Conservation (phyloP, 2,329 filamentous ascomycete species). For the Coleophoma cylindrospora region DNA sequence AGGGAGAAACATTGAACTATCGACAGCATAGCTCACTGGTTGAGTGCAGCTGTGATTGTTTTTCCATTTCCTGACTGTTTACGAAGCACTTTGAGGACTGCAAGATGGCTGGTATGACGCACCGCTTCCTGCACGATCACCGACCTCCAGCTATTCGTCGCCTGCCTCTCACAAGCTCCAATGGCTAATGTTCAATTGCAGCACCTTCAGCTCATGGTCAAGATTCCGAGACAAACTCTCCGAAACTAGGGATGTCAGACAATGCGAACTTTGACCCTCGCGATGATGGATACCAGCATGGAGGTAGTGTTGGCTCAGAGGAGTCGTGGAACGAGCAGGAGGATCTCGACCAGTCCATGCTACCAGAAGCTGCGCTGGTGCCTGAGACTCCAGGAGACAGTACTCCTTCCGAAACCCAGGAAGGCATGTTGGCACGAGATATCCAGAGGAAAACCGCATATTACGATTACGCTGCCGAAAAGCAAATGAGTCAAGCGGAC, state of each 20-base stretch:
- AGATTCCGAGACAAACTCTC: constrained; percentile 8
- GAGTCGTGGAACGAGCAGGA: constrained; percentile 11
- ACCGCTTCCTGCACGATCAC: too few relatives aligned
- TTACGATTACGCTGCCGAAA: constrained; percentile 90
- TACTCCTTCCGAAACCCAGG: constrained; percentile 15
- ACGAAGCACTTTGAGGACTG: too few relatives aligned
- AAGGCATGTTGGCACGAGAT: constrained; percentile 56
- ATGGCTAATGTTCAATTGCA: not conserved
- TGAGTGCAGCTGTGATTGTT: too few relatives aligned
- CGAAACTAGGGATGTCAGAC: constrained; percentile 3
- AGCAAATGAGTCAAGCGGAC: constrained; percentile 89
- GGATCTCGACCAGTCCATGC: constrained; percentile 14
- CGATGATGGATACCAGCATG: constrained; percentile 7
- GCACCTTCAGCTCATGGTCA: constrained; percentile 1
- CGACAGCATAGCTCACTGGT: too few relatives aligned
- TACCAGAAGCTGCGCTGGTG: constrained; percentile 23
- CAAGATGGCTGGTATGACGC: not conserved
- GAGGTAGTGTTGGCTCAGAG: constrained; percentile 8
- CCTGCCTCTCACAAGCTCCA: not conserved
- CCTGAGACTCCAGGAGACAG: constrained; percentile 13
- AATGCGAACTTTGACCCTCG: constrained; percentile 3
- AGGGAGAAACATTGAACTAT: too few relatives aligned
- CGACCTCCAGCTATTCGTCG: too few relatives aligned
- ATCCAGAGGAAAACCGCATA: constrained; percentile 72
- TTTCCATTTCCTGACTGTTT: too few relatives aligned